Evolutionary conservation across 305 asterid species (phyloP).

Genomic region (Fraxinus sp.): DNA sequence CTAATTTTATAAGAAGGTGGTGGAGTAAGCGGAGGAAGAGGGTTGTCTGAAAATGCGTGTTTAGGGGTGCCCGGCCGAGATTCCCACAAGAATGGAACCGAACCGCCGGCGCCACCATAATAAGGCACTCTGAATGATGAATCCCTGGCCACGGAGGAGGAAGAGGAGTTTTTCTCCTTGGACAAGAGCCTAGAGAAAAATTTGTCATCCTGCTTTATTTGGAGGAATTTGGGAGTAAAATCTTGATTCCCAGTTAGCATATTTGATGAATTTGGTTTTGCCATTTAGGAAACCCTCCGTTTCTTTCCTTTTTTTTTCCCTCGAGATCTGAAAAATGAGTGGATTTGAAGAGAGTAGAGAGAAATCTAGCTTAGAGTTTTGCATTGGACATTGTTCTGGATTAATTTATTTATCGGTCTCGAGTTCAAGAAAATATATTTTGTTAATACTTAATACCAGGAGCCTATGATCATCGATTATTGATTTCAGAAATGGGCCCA

Average conservation of each 20-base stretch:
- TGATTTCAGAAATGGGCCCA: slow-evolving; percentile 24
- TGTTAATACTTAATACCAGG: not conserved
- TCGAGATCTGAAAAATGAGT: slow-evolving; percentile 28
- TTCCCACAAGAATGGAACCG: slow-evolving; percentile 83
- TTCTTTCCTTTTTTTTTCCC: too few species aligned
- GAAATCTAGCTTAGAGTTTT: slow-evolving; percentile 5
- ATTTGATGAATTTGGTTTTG: slow-evolving; percentile 15
- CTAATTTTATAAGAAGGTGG: slow-evolving; percentile 62
- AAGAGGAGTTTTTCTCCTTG: slow-evolving; percentile 30
- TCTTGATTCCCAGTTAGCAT: slow-evolving; percentile 24
- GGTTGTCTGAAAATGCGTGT: slow-evolving; percentile 37
- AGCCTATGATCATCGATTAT: not conserved
- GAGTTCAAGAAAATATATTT: not conserved
- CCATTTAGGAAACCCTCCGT: too few species aligned
- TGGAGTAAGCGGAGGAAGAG: slow-evolving; percentile 72
- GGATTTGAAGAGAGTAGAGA: slow-evolving; percentile 24
- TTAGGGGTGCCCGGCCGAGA: slow-evolving; percentile 89
- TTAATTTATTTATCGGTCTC: not conserved
- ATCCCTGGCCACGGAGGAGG: slow-evolving; percentile 34
- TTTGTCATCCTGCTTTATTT: slow-evolving; percentile 42
- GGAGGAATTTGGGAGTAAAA: slow-evolving; percentile 26
- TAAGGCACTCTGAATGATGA: slow-evolving; percentile 55
- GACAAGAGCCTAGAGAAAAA: slow-evolving; percentile 50
- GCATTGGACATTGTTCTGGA: slow-evolving; percentile 13
- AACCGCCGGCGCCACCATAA: slow-evolving; percentile 60